Percentiles rank a stretch among this genome's conserved stretches.
These are phyloP conservation scores for Phytopythium montanum DNA, from an alignment of 352 stramenopile species.

Conservation along the genomic window DNA sequence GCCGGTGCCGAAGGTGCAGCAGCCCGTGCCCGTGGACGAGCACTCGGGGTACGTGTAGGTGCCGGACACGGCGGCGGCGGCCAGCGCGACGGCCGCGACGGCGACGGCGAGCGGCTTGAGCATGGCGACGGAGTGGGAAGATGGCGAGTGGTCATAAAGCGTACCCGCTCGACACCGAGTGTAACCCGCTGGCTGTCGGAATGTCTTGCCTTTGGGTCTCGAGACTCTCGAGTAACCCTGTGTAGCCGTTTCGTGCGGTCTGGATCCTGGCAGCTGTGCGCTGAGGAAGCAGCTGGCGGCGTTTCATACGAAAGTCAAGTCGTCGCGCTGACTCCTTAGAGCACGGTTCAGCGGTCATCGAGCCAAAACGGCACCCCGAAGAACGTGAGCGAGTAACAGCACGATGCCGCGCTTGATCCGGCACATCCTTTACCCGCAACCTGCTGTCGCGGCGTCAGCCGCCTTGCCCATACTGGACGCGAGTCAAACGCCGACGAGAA, in stretches of 20 bases:
- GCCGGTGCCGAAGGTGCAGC: conserved; percentile 48
- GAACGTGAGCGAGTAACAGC: too few species aligned
- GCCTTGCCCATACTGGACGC: too few species aligned
- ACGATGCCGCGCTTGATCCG: neutral
- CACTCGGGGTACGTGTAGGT: conserved; percentile 56
- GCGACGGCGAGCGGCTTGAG: conserved; percentile 13
- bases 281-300: neutral
- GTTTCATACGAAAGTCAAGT: conserved; percentile 3
- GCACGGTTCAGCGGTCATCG: neutral
- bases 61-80: conserved; percentile 8
- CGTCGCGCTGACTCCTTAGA: neutral
- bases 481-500: too few species aligned
- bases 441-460: too few species aligned
- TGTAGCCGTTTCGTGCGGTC: neutral
- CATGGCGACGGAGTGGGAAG: conserved; percentile 16
- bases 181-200: neutral
- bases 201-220: neutral
- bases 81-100: conserved; percentile 16
- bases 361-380: too few species aligned
- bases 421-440: neutral
- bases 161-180: neutral
- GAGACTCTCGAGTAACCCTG: neutral
- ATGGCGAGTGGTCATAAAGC: conserved; percentile 2
- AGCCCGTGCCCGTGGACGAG: conserved; percentile 30
- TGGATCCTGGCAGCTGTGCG: neutral